Evolutionary conservation across 306 rosid genomes (phyloP), one percentile per base, ranked within the genome.

Genomic region (Dryas alaskensis): DNA sequence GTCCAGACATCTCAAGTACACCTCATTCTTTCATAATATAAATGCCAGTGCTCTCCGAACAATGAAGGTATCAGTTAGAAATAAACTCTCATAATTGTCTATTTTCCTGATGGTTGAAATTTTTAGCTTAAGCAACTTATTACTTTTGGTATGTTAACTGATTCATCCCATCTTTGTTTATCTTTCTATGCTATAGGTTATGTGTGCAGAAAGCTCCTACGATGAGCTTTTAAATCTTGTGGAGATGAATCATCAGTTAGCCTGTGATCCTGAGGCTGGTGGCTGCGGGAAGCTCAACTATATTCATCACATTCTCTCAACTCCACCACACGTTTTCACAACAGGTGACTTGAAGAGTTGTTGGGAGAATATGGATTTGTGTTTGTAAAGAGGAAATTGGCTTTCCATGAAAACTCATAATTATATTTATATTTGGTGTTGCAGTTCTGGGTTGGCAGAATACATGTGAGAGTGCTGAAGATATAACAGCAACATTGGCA

Each of bases 381-480:
- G 51, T 46, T 49, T 40, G 4, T 19, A 46, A 65, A 54, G 46
- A 43, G 17, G 65, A 46, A 66, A 75, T 13, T 54, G 22, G 8
- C 45, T 51, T 27, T 53, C 27, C 68, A 12, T 16, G 48, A 70
- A 48, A 72, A 69, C 70, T 55, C 14, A 48, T 78, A 75, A 70
- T 68, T 17, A 39, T 52, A 60, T 53, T 17, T 60, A 52, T 72
- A 51, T 82, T 79, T 69, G 64, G 48, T 74, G 65, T 59, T 87
- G 72, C 88, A 95, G 99, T 95, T 81, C 73, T 95, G 70, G 99
- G 99, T 50, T 95, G 99, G 99, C 99, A 95, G 79, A 92, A 88
- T 69, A 90, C 92, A 44, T 81, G 92, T 53, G 99, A 95, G 84
- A 89, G 84, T 87, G 89, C 81, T 76, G 91, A 88, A 70, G 93